These are phyloP conservation scores for Prunus davidiana DNA, from an alignment of 306 rosid genomes.

Conservation along the genomic window DNA sequence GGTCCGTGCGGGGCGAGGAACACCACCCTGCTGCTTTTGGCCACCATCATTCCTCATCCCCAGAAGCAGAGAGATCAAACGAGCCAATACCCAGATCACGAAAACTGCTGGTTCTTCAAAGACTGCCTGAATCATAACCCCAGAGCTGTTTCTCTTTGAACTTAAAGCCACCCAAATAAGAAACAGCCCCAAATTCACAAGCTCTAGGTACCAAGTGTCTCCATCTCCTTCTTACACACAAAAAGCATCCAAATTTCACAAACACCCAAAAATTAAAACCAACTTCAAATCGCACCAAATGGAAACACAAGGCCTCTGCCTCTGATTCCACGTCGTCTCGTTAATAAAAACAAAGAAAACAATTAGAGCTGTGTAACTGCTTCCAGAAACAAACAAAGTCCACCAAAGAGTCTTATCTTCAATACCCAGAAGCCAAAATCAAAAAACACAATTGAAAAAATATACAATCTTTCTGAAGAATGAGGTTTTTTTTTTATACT, in stretches of 20 bases:
- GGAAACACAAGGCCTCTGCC: slow-evolving; percentile 11
- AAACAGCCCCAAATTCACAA: slow-evolving; percentile 45
- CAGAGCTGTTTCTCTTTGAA: slow-evolving; percentile 42
- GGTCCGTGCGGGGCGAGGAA: slow-evolving; percentile 46
- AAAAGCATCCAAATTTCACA: slow-evolving; percentile 44
- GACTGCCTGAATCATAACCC: slow-evolving; percentile 66
- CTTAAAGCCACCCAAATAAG: slow-evolving; percentile 33
- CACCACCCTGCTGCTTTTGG: slow-evolving; percentile 63
- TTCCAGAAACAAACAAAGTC: slow-evolving; percentile 15
- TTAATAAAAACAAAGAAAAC: slow-evolving; percentile 22
- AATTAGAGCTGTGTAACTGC: slow-evolving; percentile 22
- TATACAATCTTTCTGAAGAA: not conserved
- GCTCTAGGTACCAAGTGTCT: slow-evolving; percentile 41
- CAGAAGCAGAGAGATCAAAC: slow-evolving; percentile 47
- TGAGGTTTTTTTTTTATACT: not conserved
- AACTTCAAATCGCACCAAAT: slow-evolving; percentile 18
- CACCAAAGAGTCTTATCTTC: slow-evolving; percentile 15
- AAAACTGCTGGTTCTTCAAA: slow-evolving; percentile 47
- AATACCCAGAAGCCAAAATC: slow-evolving; percentile 32
- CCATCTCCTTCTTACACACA: slow-evolving; percentile 39
- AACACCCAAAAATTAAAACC: slow-evolving; percentile 28
- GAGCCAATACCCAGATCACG: slow-evolving; percentile 40
- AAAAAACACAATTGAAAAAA: slow-evolving; percentile 7
- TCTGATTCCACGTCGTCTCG: slow-evolving; percentile 24
- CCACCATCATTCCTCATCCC: slow-evolving; percentile 93